phyloP scores from a whole-genome alignment of 2,329 filamentous ascomycete species.

The Hypoxylon sp. region DNA sequence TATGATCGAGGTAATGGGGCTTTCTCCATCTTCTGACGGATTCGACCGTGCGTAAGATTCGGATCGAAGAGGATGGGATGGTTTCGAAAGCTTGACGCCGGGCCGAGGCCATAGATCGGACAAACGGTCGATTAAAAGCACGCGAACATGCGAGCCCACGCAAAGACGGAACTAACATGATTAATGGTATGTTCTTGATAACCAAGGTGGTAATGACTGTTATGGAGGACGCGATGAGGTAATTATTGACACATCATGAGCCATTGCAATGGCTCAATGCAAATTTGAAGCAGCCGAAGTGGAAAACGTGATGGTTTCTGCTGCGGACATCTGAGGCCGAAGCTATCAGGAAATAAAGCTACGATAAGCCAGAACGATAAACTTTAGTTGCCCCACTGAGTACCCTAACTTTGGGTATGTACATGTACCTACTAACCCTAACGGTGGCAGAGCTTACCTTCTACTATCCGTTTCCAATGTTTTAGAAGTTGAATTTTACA shows the following conservation, averaged over 20 bases:
- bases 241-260: conserved; percentile 45
- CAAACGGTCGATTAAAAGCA: conserved; percentile 38
- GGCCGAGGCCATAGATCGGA: conserved; percentile 49
- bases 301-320: conserved; percentile 53
- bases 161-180: conserved; percentile 49
- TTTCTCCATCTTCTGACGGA: conserved; percentile 79
- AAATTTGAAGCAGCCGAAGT: conserved; percentile 34
- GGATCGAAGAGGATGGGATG: conserved; percentile 72
- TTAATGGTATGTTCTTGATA: conserved; percentile 12
- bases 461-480: not conserved
- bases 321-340: conserved; percentile 53
- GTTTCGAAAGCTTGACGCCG: conserved; percentile 57
- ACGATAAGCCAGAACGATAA: conserved; percentile 8
- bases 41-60: conserved; percentile 82
- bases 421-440: too few relatives aligned
- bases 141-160: conserved; percentile 47
- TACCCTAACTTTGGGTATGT: not conserved
- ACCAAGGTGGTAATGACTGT: conserved; percentile 7
- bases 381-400: conserved; percentile 11
- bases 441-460: not conserved
- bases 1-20: conserved; percentile 75
- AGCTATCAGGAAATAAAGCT: conserved; percentile 23
- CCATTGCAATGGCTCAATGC: conserved; percentile 52
- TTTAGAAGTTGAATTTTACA: not conserved
- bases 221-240: conserved; percentile 37